Evolutionary conservation across 2,329 filamentous ascomycete genomes (phyloP).

Genomic region (Microdochium bolleyi): DNA sequence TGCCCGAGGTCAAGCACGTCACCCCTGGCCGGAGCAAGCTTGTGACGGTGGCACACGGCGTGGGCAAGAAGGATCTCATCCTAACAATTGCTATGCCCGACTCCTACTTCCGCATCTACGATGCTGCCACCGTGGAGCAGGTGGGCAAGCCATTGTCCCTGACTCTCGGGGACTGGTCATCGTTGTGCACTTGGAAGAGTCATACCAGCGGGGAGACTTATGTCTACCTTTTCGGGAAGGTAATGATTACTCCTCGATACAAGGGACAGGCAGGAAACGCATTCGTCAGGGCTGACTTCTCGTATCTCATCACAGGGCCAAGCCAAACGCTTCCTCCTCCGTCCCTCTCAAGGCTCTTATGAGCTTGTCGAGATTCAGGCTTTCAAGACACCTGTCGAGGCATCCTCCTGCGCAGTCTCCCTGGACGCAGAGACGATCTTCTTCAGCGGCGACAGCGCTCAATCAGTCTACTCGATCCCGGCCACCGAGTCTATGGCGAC

Average conservation of each 20-base stretch:
- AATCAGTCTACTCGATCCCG: conserved; percentile 26
- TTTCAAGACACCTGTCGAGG: conserved; percentile 30
- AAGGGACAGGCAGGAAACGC: not conserved
- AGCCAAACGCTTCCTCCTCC: conserved; percentile 28
- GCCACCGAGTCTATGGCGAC: conserved; percentile 27
- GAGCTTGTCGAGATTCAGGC: conserved; percentile 35
- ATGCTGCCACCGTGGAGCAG: conserved; percentile 20
- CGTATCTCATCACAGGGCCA: conserved; percentile 7
- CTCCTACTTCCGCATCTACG: conserved; percentile 30
- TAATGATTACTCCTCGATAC: not conserved
- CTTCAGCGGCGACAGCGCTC: conserved; percentile 28
- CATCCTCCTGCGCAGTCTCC: conserved; percentile 32
- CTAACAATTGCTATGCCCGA: conserved; percentile 34
- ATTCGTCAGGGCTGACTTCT: not conserved
- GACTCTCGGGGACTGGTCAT: conserved; percentile 36
- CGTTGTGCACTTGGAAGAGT: conserved; percentile 35
- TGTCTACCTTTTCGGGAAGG: conserved; percentile 36
- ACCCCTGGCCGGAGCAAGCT: conserved; percentile 36
- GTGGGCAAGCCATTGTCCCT: conserved; percentile 21
- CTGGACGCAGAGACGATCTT: conserved; percentile 25
- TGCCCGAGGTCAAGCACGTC: conserved; percentile 21
- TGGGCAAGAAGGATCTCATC: conserved; percentile 26
- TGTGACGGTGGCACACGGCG: conserved; percentile 27
- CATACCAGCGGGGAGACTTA: conserved; percentile 29
- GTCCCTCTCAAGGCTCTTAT: conserved; percentile 13